Percentiles rank a stretch among this genome's conserved stretches.
phyloP scores from a whole-genome alignment of 495 filamentous ascomycete species.

The Aspergillus coremiiformis region DNA sequence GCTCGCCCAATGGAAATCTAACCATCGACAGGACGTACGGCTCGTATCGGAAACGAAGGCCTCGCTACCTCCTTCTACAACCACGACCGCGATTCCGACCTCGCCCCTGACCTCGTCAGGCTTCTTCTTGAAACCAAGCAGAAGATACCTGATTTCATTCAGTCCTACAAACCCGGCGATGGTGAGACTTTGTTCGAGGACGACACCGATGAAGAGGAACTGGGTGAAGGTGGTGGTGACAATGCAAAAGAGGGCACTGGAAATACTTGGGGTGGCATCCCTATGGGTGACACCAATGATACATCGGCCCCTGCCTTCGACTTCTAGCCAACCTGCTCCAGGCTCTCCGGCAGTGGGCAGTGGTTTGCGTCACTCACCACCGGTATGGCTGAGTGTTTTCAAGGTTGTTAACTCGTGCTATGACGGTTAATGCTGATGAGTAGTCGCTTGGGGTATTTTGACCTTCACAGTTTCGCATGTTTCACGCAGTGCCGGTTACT shows the following conservation, averaged over 20 bases:
- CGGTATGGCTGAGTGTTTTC: not conserved
- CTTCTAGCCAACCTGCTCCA: not conserved
- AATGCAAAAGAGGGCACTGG: slow-evolving; percentile 2
- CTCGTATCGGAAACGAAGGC: slow-evolving; percentile 83
- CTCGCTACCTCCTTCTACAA: slow-evolving; percentile 86
- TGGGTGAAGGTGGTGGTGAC: slow-evolving; percentile 27
- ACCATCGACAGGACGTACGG: slow-evolving; percentile 66
- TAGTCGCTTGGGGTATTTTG: not conserved
- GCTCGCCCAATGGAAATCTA: not conserved
- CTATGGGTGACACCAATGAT: slow-evolving; percentile 1
- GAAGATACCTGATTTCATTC: slow-evolving; percentile 72
- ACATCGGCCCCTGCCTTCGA: not conserved
- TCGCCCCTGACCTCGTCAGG: slow-evolving; percentile 66
- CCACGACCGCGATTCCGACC: slow-evolving; percentile 54
- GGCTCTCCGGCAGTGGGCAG: not conserved
- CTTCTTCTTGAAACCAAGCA: slow-evolving; percentile 73
- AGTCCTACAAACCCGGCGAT: slow-evolving; percentile 49
- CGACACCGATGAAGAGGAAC: slow-evolving; percentile 50
- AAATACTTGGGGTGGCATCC: slow-evolving; percentile 9
- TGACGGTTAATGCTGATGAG: not conserved
- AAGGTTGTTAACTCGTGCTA: not conserved
- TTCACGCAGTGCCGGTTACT: not conserved
- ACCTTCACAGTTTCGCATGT: not conserved
- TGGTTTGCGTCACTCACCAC: not conserved
- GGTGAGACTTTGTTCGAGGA: slow-evolving; percentile 51